These are phyloP conservation scores for Dipteronia dyeriana DNA, from an alignment of 345 rosid species.

Conservation along the genomic window DNA sequence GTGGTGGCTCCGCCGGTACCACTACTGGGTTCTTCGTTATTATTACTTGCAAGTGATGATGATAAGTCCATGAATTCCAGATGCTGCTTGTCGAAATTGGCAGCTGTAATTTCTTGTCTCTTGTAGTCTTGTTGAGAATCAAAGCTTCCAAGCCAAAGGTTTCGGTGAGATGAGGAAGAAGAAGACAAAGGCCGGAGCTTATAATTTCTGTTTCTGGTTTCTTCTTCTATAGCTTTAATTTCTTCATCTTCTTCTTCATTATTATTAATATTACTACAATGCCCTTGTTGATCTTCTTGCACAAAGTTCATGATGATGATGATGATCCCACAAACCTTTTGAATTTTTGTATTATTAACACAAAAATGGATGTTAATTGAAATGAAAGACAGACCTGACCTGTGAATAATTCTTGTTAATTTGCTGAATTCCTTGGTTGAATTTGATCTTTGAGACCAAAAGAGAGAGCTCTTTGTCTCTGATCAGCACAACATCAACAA, in stretches of 20 bases:
- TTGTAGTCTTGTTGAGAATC: slow-evolving; percentile 28
- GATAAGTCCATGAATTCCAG: slow-evolving; percentile 46
- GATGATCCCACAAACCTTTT: slow-evolving; percentile 19
- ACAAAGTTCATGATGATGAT: slow-evolving; percentile 41
- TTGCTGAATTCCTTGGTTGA: background rate
- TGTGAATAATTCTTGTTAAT: slow-evolving; percentile 15
- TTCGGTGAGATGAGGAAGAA: slow-evolving; percentile 27
- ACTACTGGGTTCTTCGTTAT: slow-evolving; percentile 22
- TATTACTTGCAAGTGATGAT: slow-evolving; percentile 50
- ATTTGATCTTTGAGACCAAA: slow-evolving; percentile 38
- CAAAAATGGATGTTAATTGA: slow-evolving; percentile 23
- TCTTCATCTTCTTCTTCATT: slow-evolving; percentile 40
- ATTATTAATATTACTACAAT: slow-evolving; percentile 13
- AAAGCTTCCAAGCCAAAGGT: slow-evolving; percentile 29
- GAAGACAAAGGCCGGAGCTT: slow-evolving; percentile 28
- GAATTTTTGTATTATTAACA: slow-evolving; percentile 18
- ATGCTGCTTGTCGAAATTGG: slow-evolving; percentile 41
- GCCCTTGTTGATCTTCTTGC: slow-evolving; percentile 35
- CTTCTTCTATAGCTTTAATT: slow-evolving; percentile 10
- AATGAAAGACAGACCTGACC: slow-evolving; percentile 41
- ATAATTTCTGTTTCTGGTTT: background rate
- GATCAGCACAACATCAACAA: slow-evolving; percentile 12
- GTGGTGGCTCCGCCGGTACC: slow-evolving; percentile 3
- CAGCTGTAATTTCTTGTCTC: slow-evolving; percentile 17
- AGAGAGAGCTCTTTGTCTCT: background rate